phyloP scores from a whole-genome alignment of 164 flowering plant genomes.

The Liquidambar formosana region DNA sequence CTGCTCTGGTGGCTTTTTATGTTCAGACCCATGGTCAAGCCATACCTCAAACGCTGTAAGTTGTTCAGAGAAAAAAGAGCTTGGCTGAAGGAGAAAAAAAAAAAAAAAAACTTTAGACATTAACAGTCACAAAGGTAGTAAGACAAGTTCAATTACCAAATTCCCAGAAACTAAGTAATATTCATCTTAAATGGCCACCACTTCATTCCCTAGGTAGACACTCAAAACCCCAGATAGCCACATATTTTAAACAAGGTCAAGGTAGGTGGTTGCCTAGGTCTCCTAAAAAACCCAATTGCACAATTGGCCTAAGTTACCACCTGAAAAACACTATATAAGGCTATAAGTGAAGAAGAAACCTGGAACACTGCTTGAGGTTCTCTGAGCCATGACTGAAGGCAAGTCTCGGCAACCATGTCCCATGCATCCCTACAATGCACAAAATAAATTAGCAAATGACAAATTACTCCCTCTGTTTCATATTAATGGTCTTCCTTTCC shows the following conservation, averaged over 20 bases:
- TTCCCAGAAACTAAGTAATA: not conserved
- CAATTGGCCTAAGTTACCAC: no score
- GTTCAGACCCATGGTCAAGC: slow-evolving; percentile 96
- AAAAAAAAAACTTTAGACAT: not conserved
- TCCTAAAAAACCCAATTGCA: no score
- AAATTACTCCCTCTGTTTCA: no score
- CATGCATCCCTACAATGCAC: slow-evolving; percentile 84
- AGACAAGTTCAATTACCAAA: not conserved
- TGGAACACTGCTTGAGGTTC: slow-evolving; percentile 90
- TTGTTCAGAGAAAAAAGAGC: slow-evolving; percentile 94
- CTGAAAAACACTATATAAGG: not conserved
- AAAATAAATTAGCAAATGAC: slow-evolving; percentile 9
- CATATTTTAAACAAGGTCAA: no score
- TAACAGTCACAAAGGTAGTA: not conserved
- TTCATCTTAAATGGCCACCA: no score
- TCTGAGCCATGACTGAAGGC: slow-evolving; percentile 69
- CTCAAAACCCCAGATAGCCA: no score
- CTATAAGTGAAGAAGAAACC: slow-evolving; percentile 35
- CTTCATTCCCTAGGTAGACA: no score
- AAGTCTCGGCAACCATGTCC: slow-evolving; percentile 99
- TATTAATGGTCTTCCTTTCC: no score
- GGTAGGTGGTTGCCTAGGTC: no score
- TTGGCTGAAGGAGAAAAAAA: slow-evolving; percentile 56
- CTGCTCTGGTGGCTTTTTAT: slow-evolving; percentile 96
- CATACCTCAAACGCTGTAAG: slow-evolving; percentile 95